These are phyloP conservation scores for Primulina eburnea DNA, from an alignment of 257 asterid genomes.

Conservation along the genomic window DNA sequence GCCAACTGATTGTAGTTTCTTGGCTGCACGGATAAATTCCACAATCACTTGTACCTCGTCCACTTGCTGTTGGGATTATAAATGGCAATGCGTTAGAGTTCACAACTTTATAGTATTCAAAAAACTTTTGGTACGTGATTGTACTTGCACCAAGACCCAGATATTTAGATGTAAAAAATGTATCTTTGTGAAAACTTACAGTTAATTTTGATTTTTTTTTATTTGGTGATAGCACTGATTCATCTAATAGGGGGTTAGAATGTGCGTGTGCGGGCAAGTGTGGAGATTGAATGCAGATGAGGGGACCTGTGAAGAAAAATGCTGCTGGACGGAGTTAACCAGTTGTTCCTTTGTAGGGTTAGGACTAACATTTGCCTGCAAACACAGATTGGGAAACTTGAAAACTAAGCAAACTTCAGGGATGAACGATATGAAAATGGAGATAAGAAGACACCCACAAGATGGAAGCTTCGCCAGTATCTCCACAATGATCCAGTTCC, in stretches of 20 bases:
- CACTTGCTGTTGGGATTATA: slow-evolving; percentile 49
- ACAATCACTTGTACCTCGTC: slow-evolving; percentile 76
- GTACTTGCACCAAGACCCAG: background rate
- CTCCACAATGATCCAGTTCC: slow-evolving; percentile 86
- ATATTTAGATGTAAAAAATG: too few species aligned
- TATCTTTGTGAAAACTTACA: background rate
- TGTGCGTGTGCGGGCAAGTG: background rate
- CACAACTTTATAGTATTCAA: background rate
- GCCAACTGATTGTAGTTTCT: slow-evolving; percentile 47
- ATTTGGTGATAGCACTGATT: background rate
- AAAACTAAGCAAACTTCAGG: background rate
- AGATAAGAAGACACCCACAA: slow-evolving; percentile 42
- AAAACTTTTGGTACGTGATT: background rate
- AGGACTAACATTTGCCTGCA: slow-evolving; percentile 57
- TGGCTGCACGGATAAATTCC: slow-evolving; percentile 72
- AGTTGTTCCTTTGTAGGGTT: slow-evolving; percentile 69
- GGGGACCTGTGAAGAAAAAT: slow-evolving; percentile 72
- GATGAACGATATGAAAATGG: background rate
- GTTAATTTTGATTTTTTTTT: too few species aligned
- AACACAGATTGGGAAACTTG: slow-evolving; percentile 4
- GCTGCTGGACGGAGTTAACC: slow-evolving; percentile 60
- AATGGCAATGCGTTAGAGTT: slow-evolving; percentile 7
- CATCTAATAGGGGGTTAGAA: too few species aligned
- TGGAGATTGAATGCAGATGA: background rate
- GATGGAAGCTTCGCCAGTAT: slow-evolving; percentile 72